Percentiles rank a stretch among this genome's conserved stretches.
Evolutionary conservation across 352 stramenopile species (phyloP).

Genomic region (Plasmopara halstedii): DNA sequence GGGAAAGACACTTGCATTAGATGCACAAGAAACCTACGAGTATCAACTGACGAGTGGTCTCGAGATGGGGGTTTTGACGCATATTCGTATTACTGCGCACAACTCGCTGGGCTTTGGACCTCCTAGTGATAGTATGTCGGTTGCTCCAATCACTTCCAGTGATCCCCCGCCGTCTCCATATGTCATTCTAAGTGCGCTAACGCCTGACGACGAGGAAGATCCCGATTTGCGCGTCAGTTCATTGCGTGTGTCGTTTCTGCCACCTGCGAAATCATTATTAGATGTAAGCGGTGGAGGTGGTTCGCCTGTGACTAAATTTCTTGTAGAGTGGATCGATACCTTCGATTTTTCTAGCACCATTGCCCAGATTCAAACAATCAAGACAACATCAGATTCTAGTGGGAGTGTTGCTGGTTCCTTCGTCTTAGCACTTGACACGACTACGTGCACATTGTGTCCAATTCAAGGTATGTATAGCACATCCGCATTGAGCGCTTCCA

Average conservation of each 20-base stretch:
- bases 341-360: conserved; percentile 59
- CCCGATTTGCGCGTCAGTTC: conserved; percentile 60
- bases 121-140: conserved; percentile 51
- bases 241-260: conserved; percentile 79
- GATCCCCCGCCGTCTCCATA: conserved; percentile 80
- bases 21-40: conserved; percentile 46
- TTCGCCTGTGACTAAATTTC: conserved; percentile 75
- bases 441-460: conserved; percentile 62
- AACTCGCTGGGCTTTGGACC: conserved; percentile 89
- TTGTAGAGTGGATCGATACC: conserved; percentile 90
- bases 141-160: conserved; percentile 80
- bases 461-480: conserved; percentile 57
- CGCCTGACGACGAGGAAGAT: conserved; percentile 29
- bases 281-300: conserved; percentile 86
- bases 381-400: conserved; percentile 27
- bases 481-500: conserved; percentile 64
- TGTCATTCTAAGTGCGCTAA: conserved; percentile 43
- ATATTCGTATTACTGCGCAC: conserved; percentile 86
- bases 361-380: conserved; percentile 57
- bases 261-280: conserved; percentile 31
- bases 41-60: conserved; percentile 77
- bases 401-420: conserved; percentile 58
- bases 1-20: conserved; percentile 29
- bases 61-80: conserved; percentile 80
- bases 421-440: conserved; percentile 82